phyloP scores from a whole-genome alignment of 2,329 filamentous ascomycete genomes.

The Verticillium alfalfae region DNA sequence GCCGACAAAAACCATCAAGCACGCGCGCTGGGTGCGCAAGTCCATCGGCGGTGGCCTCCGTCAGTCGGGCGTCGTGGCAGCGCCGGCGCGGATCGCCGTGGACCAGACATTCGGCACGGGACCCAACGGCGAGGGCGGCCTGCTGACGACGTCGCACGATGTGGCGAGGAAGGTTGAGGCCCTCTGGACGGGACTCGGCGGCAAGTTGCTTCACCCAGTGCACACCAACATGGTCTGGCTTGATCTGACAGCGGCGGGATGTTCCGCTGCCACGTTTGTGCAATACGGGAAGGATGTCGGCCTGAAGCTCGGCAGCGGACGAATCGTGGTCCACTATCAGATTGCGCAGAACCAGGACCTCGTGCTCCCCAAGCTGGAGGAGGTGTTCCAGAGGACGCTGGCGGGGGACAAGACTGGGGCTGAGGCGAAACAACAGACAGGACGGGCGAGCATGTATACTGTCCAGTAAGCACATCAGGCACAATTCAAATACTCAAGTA shows the following conservation, averaged over 20 bases:
- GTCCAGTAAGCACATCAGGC: background rate
- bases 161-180: slow-evolving; percentile 60
- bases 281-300: slow-evolving; percentile 34
- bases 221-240: slow-evolving; percentile 95
- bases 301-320: slow-evolving; percentile 30
- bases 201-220: slow-evolving; percentile 61
- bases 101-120: slow-evolving; percentile 35
- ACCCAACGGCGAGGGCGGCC: slow-evolving; percentile 41
- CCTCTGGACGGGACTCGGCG: slow-evolving; percentile 67
- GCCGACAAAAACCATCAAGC: slow-evolving; percentile 23
- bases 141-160: slow-evolving; percentile 53
- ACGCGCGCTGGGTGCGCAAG: slow-evolving; percentile 51
- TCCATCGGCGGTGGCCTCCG: slow-evolving; percentile 69
- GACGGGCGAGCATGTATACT: slow-evolving; percentile 12
- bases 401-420: slow-evolving; percentile 11
- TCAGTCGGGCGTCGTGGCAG: slow-evolving; percentile 67
- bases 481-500: background rate
- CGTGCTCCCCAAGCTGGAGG: slow-evolving; percentile 50
- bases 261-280: slow-evolving; percentile 28
- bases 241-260: slow-evolving; percentile 59
- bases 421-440: background rate
- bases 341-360: slow-evolving; percentile 56
- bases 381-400: slow-evolving; percentile 42
- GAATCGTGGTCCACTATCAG: slow-evolving; percentile 50
- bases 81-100: slow-evolving; percentile 66